Evolutionary conservation across 78 protist genomes (phyloP).

Genomic region (Isochrysis galbana): DNA sequence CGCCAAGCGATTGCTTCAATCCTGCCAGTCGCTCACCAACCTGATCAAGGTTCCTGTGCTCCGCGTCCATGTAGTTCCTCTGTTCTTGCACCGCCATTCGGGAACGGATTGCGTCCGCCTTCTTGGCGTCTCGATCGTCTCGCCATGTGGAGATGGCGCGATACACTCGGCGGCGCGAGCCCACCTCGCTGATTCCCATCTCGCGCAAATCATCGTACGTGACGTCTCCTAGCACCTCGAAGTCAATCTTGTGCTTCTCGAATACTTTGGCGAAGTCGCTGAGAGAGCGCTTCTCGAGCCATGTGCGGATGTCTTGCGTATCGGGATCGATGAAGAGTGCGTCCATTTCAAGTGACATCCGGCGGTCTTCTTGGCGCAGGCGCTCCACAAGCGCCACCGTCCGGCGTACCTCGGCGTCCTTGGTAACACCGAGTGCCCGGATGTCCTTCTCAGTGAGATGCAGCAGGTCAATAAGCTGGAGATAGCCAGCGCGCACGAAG

Average conservation of each 20-base stretch:
- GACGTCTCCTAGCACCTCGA: conserved; percentile 11
- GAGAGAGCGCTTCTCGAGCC: background rate
- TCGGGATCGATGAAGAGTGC: conserved; percentile 5
- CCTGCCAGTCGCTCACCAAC: background rate
- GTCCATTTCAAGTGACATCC: background rate
- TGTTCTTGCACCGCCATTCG: background rate
- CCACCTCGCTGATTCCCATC: background rate
- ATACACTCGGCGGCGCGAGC: background rate
- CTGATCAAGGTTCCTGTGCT: background rate
- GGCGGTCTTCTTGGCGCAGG: background rate
- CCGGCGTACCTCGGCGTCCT: background rate
- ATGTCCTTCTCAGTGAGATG: background rate
- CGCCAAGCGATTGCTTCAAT: background rate
- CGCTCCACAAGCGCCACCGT: background rate
- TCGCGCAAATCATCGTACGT: background rate
- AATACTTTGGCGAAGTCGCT: background rate
- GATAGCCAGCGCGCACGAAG: background rate
- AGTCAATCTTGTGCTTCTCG: background rate
- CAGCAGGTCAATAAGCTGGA: background rate
- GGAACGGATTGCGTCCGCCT: background rate
- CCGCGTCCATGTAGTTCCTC: background rate
- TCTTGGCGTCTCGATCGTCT: background rate
- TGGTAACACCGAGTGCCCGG: background rate
- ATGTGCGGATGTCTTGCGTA: background rate
- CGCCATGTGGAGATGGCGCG: background rate